Evolutionary conservation across 2,329 filamentous ascomycete species (phyloP), one percentile per base, ranked within the genome.

Genomic region (Pezicula rhizophila): DNA sequence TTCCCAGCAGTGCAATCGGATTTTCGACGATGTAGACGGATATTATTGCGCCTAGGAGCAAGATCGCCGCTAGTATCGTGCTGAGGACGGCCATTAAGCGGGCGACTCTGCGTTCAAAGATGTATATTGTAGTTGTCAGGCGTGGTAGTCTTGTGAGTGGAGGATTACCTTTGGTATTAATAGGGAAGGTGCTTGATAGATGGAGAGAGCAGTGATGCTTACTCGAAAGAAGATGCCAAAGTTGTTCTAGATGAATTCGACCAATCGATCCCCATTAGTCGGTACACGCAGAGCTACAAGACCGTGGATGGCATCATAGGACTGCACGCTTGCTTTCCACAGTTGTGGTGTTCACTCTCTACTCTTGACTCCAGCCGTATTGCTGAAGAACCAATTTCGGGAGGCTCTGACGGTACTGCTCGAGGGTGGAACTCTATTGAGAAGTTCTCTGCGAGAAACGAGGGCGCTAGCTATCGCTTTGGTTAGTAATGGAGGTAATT

Each of bases 211-310:
- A 23, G 23, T 23, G 23, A 23, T 23, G 3, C 23, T 23, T 23
- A 23, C 23, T 23, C 6, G 23, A 23, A 56, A 56, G 35, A 57
- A 49, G 6, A 53, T 25, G 37, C 50, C 51, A 5, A 59, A 51
- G 33, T 61, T 59, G 23, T 60, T 56, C 40, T 61, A 52, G 10
- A 64, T 50, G 45, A 67, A 62, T 7, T 48, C 47, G 3, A 60
- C 62, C 2, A 64, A 43, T 4, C 60, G 51, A 41, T 64, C 61
- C 42, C 60, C 51, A 10, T 60, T 57, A 10, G 53, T 46, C 20
- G 49, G 49, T 3, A 55, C 56, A 14, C 54, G 46, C n/a, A 64
- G 46, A 7, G 58, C 60, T 6, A 64, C 58, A 1, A 64, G 52
- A 26, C 62, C 60, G 26, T 56, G 40, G 11, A 46, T 28, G 40